Base-by-base conservation (phyloP, 2,329 filamentous ascomycete genomes). In the Paradendryphiella salina region DNA sequence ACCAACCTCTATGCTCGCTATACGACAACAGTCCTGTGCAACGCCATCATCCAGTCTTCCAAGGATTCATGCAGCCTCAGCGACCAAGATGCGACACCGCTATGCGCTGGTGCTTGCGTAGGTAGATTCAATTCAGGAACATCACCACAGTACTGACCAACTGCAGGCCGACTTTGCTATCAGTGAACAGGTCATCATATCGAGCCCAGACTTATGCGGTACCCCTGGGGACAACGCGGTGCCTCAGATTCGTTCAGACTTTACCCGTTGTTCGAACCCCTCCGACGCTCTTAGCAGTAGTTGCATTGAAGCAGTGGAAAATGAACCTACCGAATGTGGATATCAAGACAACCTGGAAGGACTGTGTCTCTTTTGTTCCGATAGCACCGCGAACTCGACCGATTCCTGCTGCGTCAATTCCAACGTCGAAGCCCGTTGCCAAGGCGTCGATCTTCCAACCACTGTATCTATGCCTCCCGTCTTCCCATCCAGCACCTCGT, bases 361-460 rank as follows among this genome's bases (percentile, higher is more conserved):
- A 2, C 80, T 99, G 29, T 99, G 94, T 76, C 85, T 86, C 4
- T 96, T 94, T 73, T 99, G 94, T 73, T 82, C 83, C 34, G 80
- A 85, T 5, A 93, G 89, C 63, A 91, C 92, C 21, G 84, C 86
- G 56, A 97, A 97, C 74, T 88, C 90, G 8, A 97, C 93, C 42
- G 93, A 97, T 72, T 95, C 92, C 3, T 99, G 94, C 78, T 99
- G 94, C 73, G 87, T 91, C 66, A 90, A 85, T 64, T 85, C 92
- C 4, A 80, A 90, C 55, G 86, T 87, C n/a, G 82, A 89, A 51
- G 76, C 77, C 20, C 83, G 85, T 57, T 99, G 94, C 72, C 76
- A 82, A 41, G 83, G 83, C 42, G 88, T 99, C n/a, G 79, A 82
- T 20, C 78, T 99, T 5, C 94, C 94, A 0, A 84, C 84, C 1